A percentile compares a stretch with the other conserved stretches of the same genome.
Conservation (phyloP, 805 yeast genomes). For the Ascoidea tarda region DNA sequence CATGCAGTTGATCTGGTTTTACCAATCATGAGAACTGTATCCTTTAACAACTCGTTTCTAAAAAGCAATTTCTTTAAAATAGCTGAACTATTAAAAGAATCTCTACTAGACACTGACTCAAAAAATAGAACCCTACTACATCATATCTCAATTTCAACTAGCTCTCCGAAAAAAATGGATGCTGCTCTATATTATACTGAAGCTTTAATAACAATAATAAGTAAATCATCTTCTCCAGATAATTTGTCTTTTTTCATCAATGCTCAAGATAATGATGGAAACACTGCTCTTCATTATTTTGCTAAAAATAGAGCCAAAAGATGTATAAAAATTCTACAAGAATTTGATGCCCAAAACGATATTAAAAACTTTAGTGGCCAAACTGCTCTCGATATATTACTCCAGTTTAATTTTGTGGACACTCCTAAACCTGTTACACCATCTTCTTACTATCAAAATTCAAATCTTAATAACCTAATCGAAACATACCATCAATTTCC, state of each 20-base stretch:
- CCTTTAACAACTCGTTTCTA: constrained; percentile 80
- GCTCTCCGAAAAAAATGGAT: constrained; percentile 52
- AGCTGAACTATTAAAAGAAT: constrained; percentile 60
- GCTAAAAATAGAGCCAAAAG: constrained; percentile 42
- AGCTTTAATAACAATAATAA: constrained; percentile 56
- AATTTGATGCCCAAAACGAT: constrained; percentile 32
- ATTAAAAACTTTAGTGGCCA: constrained; percentile 22
- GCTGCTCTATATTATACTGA: constrained; percentile 78
- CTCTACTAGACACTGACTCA: constrained; percentile 65
- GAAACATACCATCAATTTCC: constrained; percentile 3
- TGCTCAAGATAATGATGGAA: constrained; percentile 63
- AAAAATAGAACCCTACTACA: constrained; percentile 72
- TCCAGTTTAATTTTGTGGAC: constrained; percentile 2
- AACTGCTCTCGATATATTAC: constrained; percentile 14
- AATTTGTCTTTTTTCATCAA: constrained; percentile 28
- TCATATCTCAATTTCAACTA: constrained; percentile 63
- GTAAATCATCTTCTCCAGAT: constrained; percentile 48
- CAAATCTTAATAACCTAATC: background rate
- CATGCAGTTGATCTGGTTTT: constrained; percentile 68
- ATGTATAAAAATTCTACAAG: constrained; percentile 33
- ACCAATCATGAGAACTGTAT: constrained; percentile 72
- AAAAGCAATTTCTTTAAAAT: constrained; percentile 68
- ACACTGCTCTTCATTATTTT: constrained; percentile 67
- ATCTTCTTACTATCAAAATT: background rate
- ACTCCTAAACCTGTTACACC: constrained; percentile 3